These are phyloP conservation scores for Diddensiella transvaalensis DNA, from an alignment of 805 yeast genomes.

Conservation along the genomic window DNA sequence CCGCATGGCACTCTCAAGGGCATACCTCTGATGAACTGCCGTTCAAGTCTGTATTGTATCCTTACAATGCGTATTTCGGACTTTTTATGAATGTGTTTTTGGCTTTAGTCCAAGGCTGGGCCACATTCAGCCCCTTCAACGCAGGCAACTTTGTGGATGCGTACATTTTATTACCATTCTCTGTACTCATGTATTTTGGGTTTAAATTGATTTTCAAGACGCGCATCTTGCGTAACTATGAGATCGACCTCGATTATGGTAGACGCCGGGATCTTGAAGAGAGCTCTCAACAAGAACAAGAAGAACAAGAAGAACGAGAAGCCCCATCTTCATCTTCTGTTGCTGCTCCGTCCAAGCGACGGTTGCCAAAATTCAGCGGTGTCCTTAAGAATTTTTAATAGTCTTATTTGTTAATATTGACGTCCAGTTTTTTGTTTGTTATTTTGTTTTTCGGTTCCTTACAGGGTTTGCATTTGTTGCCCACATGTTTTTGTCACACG, in stretches of 20 bases:
- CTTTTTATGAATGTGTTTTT: constrained; percentile 48
- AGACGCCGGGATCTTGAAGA: constrained; percentile 37
- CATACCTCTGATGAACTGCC: constrained; percentile 47
- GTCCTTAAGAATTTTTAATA: too few relatives aligned
- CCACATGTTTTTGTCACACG: too few relatives aligned
- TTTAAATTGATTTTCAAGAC: constrained; percentile 38
- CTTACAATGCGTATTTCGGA: constrained; percentile 49
- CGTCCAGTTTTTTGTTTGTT: too few relatives aligned
- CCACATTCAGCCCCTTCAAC: constrained; percentile 55
- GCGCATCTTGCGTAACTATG: constrained; percentile 37
- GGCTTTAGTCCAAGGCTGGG: constrained; percentile 65
- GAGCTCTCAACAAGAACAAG: too few relatives aligned
- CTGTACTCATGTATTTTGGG: constrained; percentile 42
- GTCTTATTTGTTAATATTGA: too few relatives aligned
- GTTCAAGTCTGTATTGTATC: constrained; percentile 49
- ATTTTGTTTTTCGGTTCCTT: too few relatives aligned
- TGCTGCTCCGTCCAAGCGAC: too few relatives aligned
- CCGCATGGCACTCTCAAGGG: constrained; percentile 43
- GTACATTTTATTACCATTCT: constrained; percentile 60
- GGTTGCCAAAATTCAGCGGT: too few relatives aligned
- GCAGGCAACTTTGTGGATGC: constrained; percentile 57
- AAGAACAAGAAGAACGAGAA: too few relatives aligned
- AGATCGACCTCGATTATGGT: constrained; percentile 43
- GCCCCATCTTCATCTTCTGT: too few relatives aligned
- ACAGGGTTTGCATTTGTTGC: too few relatives aligned